These are phyloP conservation scores for Ophiocordyceps unilateralis DNA, from an alignment of 2,329 filamentous ascomycete genomes.

Conservation along the genomic window DNA sequence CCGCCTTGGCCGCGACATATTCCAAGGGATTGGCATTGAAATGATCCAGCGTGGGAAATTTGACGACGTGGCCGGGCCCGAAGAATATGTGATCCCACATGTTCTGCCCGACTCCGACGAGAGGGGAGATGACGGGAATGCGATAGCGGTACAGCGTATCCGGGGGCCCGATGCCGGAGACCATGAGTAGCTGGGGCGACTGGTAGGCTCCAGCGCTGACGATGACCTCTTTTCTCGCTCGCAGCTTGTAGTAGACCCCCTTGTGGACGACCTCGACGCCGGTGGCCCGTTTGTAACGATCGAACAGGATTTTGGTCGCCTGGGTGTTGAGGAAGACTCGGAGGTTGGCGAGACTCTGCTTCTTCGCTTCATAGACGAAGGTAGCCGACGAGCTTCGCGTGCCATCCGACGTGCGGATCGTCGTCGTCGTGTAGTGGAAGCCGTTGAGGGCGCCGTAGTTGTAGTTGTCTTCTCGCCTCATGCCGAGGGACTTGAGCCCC, in stretches of 20 bases:
- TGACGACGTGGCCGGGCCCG: neutral
- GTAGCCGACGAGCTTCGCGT: conserved; percentile 11
- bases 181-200: conserved; percentile 32
- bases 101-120: conserved; percentile 40
- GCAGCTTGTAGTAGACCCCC: neutral
- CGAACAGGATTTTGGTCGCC: conserved; percentile 27
- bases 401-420: conserved; percentile 6
- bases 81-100: conserved; percentile 30
- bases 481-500: conserved; percentile 10
- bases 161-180: conserved; percentile 29
- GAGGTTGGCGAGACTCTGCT: conserved; percentile 11
- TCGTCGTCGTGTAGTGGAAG: conserved; percentile 9
- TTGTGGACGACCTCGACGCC: neutral
- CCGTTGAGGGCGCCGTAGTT: conserved; percentile 9
- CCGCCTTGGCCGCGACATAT: too few species aligned
- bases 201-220: conserved; percentile 31
- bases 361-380: conserved; percentile 10
- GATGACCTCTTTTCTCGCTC: conserved; percentile 23
- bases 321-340: conserved; percentile 22
- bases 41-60: neutral
- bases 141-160: conserved; percentile 22
- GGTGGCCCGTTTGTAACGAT: conserved; percentile 4
- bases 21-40: neutral
- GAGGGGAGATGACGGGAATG: conserved; percentile 26
- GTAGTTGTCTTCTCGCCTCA: conserved; percentile 8